Conservation (phyloP, 169 alveolate genomes). For the Plasmodium blacklocki region DNA sequence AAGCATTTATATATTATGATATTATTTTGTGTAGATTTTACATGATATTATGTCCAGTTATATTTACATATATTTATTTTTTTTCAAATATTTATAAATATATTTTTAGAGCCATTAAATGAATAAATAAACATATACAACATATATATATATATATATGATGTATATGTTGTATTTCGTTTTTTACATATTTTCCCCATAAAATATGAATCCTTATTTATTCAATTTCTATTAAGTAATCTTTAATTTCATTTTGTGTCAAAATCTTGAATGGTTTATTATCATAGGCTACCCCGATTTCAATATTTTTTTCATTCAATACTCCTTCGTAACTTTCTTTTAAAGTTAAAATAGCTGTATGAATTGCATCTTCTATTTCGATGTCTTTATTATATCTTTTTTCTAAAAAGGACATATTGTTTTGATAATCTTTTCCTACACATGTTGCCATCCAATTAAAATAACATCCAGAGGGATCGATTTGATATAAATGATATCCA, state of each 20-base stretch:
- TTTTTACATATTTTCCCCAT: not conserved
- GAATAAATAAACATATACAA: too few species aligned
- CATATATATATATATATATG: too few species aligned
- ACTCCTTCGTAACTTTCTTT: slow-evolving; percentile 98
- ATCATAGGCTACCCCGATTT: slow-evolving; percentile 96
- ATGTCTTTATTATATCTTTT: slow-evolving; percentile 96
- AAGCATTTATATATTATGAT: too few species aligned
- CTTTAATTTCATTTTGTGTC: slow-evolving; percentile 91
- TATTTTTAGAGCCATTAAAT: too few species aligned
- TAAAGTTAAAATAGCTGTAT: slow-evolving; percentile 93
- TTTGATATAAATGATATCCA: slow-evolving; percentile 93
- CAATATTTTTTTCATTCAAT: slow-evolving; percentile 96
- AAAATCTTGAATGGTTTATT: slow-evolving; percentile 90
- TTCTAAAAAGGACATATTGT: slow-evolving; percentile 97
- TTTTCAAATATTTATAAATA: too few species aligned
- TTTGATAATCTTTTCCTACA: slow-evolving; percentile 96
- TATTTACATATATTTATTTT: too few species aligned
- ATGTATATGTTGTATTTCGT: too few species aligned
- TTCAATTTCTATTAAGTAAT: slow-evolving; percentile 94
- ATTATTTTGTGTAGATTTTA: too few species aligned
- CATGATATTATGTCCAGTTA: too few species aligned
- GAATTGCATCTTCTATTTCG: slow-evolving; percentile 97
- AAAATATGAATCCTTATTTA: slow-evolving; percentile 42
- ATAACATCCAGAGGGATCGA: slow-evolving; percentile 99
- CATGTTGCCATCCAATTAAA: slow-evolving; percentile 99